phyloP scores from a whole-genome alignment of 1,284 basidiomycete species.

The Malassezia caprae region DNA sequence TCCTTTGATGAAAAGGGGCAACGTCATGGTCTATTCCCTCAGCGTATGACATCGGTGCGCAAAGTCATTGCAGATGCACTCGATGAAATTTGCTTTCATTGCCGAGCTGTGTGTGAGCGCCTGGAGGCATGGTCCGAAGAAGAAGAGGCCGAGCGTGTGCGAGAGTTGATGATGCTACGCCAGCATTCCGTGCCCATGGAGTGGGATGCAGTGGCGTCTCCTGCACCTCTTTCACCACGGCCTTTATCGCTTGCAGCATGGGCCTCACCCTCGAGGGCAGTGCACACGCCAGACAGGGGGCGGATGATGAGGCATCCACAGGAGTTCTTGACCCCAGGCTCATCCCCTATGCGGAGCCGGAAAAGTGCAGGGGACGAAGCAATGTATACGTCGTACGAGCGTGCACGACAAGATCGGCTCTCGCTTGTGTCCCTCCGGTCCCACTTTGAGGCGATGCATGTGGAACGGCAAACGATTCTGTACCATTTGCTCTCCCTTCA shows the following conservation, averaged over 20 bases:
- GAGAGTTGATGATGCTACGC: background rate
- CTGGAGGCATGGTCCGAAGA: background rate
- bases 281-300: background rate
- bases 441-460: conserved; percentile 38
- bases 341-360: background rate
- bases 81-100: conserved; percentile 21
- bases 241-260: background rate
- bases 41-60: conserved; percentile 22
- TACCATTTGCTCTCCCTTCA: conserved; percentile 32
- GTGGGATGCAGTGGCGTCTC: background rate
- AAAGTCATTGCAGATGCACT: conserved; percentile 19
- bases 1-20: background rate
- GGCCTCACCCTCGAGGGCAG: background rate
- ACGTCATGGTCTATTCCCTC: conserved; percentile 2
- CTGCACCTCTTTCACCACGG: background rate
- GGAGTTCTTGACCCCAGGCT: background rate
- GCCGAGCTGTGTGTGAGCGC: conserved; percentile 1
- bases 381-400: background rate
- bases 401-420: conserved; percentile 19
- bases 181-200: background rate
- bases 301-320: background rate
- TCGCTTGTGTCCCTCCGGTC: conserved; percentile 28
- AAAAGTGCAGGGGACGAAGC: background rate
- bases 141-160: background rate
- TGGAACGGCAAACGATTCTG: conserved; percentile 21